These are phyloP conservation scores for Neonectria ditissima DNA, from an alignment of 2,329 filamentous ascomycete genomes.

Conservation along the genomic window DNA sequence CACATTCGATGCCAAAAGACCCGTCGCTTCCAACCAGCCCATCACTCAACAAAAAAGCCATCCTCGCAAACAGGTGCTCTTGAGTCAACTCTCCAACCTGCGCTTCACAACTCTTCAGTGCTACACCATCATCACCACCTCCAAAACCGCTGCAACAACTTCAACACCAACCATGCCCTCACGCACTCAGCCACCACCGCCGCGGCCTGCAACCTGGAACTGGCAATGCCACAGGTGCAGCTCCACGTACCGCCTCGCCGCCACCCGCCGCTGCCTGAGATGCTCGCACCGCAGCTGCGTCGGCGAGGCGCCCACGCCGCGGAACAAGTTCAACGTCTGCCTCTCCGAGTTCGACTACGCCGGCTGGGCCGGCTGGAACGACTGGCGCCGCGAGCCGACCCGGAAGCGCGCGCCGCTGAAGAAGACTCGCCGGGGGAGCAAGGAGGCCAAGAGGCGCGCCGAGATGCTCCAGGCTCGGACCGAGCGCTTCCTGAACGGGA, in stretches of 20 bases:
- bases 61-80: background rate
- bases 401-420: background rate
- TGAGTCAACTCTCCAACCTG: background rate
- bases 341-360: constrained; percentile 49
- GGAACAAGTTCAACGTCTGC: constrained; percentile 30
- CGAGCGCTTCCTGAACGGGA: constrained; percentile 16
- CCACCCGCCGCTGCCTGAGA: constrained; percentile 54
- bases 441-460: background rate
- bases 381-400: constrained; percentile 45
- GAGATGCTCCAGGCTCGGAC: constrained; percentile 9
- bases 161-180: constrained; percentile 1
- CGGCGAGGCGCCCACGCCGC: constrained; percentile 4
- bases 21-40: background rate
- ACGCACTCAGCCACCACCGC: background rate
- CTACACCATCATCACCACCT: background rate
- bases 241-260: constrained; percentile 42
- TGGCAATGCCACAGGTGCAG: constrained; percentile 52
- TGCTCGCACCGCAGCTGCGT: constrained; percentile 54
- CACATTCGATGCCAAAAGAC: background rate
- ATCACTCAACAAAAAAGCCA: background rate
- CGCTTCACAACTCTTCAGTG: background rate
- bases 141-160: background rate
- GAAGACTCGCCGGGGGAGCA: constrained; percentile 4
- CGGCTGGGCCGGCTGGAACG: constrained; percentile 46
- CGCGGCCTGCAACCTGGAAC: constrained; percentile 40